Evolutionary conservation across 2,329 filamentous ascomycete species (phyloP).

Genomic region (Pezizomycotina sp.): DNA sequence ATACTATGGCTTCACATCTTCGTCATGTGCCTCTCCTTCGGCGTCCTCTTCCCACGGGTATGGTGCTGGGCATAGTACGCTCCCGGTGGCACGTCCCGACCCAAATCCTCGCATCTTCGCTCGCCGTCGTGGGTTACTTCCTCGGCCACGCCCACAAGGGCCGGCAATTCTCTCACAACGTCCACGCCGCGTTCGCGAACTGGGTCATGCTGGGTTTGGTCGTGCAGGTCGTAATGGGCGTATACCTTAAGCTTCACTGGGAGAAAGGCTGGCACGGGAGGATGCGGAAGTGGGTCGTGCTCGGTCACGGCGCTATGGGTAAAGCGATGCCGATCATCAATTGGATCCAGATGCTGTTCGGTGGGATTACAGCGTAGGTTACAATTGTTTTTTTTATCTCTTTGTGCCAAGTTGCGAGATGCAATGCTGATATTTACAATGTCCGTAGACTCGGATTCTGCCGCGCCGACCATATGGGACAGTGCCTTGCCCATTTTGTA

Average conservation of each 20-base stretch:
- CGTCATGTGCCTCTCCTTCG: slow-evolving; percentile 71
- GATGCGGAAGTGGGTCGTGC: slow-evolving; percentile 55
- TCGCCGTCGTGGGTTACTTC: slow-evolving; percentile 61
- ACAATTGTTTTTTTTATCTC: neutral
- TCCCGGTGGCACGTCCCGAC: slow-evolving; percentile 89
- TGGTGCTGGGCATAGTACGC: slow-evolving; percentile 61
- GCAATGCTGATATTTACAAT: slow-evolving; percentile 3
- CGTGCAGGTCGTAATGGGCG: slow-evolving; percentile 59
- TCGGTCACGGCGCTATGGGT: slow-evolving; percentile 63
- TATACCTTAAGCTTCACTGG: slow-evolving; percentile 80
- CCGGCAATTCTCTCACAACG: slow-evolving; percentile 65
- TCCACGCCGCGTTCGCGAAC: slow-evolving; percentile 66
- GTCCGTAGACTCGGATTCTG: slow-evolving; percentile 57
- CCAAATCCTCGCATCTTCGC: slow-evolving; percentile 55
- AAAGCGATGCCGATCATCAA: slow-evolving; percentile 72
- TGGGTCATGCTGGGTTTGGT: slow-evolving; percentile 64
- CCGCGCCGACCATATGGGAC: slow-evolving; percentile 73
- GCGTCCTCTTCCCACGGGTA: slow-evolving; percentile 79
- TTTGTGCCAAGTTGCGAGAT: neutral
- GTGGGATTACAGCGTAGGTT: slow-evolving; percentile 57
- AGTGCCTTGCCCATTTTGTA: slow-evolving; percentile 78
- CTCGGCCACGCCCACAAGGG: slow-evolving; percentile 83
- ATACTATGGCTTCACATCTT: slow-evolving; percentile 91
- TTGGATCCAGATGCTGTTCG: slow-evolving; percentile 93
- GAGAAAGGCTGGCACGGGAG: slow-evolving; percentile 66